Evolutionary conservation across 352 stramenopile genomes (phyloP).

Genomic region (Phytophthora pinifolia): DNA sequence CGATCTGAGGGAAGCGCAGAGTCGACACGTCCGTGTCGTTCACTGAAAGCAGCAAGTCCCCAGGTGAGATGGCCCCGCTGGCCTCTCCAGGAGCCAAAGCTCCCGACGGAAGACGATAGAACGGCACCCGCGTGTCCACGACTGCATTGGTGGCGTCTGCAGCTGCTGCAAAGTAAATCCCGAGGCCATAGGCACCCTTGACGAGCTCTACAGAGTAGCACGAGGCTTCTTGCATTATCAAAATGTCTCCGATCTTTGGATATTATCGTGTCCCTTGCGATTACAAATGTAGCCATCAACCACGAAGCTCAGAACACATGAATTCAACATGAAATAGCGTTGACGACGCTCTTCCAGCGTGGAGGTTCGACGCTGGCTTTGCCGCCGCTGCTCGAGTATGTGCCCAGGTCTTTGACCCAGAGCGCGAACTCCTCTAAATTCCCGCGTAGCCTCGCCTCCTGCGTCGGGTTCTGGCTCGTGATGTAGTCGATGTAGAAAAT

Average conservation of each 20-base stretch:
- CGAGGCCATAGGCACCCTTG: conserved; percentile 66
- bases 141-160: conserved; percentile 33
- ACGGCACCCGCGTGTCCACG: conserved; percentile 59
- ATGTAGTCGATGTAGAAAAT: conserved; percentile 85
- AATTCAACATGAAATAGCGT: conserved; percentile 61
- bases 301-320: background rate
- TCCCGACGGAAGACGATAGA: conserved; percentile 68
- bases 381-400: conserved; percentile 59
- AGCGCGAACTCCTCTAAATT: conserved; percentile 77
- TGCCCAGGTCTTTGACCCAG: conserved; percentile 77
- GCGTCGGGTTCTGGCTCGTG: conserved; percentile 40
- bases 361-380: conserved; percentile 69
- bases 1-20: conserved; percentile 45
- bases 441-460: conserved; percentile 53
- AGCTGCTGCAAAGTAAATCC: conserved; percentile 64
- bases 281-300: too few relatives aligned
- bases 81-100: conserved; percentile 53
- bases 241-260: conserved; percentile 12
- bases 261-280: conserved; percentile 1
- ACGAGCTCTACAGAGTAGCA: conserved; percentile 52
- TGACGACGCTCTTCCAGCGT: conserved; percentile 67
- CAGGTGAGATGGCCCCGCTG: conserved; percentile 44
- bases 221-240: too few relatives aligned
- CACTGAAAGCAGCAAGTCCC: conserved; percentile 54
- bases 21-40: conserved; percentile 35